Conservation (phyloP, 106 monocot species). For the Acanthochlamys bracteata region DNA sequence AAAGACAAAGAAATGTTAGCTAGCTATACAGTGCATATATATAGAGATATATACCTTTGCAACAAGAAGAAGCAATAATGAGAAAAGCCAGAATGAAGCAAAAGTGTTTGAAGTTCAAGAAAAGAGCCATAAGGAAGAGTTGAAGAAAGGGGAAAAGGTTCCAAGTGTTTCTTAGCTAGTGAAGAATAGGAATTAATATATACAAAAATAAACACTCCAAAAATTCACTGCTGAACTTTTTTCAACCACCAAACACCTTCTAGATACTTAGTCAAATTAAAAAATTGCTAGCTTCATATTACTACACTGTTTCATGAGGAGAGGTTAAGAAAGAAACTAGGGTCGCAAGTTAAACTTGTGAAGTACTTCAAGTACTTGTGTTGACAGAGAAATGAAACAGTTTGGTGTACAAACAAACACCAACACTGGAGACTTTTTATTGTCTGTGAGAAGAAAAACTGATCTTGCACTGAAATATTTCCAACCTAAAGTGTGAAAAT, state of each 20-base stretch:
- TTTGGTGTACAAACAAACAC: neutral
- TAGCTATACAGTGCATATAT: neutral
- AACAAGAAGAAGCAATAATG: conserved; percentile 2
- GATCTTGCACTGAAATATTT: too few relatives aligned
- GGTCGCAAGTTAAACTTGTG: neutral
- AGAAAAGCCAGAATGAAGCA: conserved; percentile 4
- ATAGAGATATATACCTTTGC: neutral
- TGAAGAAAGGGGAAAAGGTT: neutral
- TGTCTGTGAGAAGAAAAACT: conserved; percentile 13
- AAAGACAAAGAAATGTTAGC: neutral
- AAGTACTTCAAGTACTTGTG: neutral
- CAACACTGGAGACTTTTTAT: neutral
- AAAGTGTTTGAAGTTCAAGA: neutral
- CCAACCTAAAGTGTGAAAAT: too few relatives aligned
- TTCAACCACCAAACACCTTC: neutral
- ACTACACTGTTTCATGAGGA: too few relatives aligned
- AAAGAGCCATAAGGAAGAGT: conserved; percentile 10
- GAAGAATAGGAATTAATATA: neutral
- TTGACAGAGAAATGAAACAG: neutral
- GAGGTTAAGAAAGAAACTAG: neutral
- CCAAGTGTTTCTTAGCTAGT: neutral
- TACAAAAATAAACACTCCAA: neutral
- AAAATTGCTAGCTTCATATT: too few relatives aligned
- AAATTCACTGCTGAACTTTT: neutral
- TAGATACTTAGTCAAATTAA: too few relatives aligned